Base-by-base conservation (phyloP, 768 basidiomycete genomes). In the Tephrocybe sp. region DNA sequence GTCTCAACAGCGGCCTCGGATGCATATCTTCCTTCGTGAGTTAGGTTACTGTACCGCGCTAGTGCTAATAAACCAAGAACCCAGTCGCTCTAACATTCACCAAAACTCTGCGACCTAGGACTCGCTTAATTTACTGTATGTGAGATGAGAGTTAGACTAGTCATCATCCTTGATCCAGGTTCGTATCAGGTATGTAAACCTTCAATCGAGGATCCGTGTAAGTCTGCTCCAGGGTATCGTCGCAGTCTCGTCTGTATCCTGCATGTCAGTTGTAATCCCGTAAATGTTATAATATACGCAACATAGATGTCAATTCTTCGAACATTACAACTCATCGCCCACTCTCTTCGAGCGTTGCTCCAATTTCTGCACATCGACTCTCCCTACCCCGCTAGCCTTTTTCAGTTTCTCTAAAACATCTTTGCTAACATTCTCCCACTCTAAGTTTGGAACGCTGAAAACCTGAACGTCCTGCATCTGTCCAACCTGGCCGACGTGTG, bases 401-500 rank as follows among this genome's bases (percentile, higher is more conserved):
- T 55, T 53, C 32, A 69, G 40, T 11, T 53, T 58, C 12, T 53
- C 50, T 33, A 69, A n/a, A 2, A 68, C 57, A 39, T 61, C 57
- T 5, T 60, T 56, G 33, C 61, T 45, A 13, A 56, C 57, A 16
- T 42, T 49, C 22, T 64, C 52, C 68, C 68, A 68, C 10, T 61
- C 57, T 8, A 54, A 41, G 32, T 65, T 66, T 3, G 66, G 63
- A 12, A 69, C 63, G 38, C 61, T 62, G 53, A 61, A 65, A 7
- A 69, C 39, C 36, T 68, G 68, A 8, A 68, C 64, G 30, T 69
- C 66, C 45, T 51, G 22, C 46, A 69, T 55, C 55, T 62, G 61
- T 17, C 68, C 68, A 32, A 67, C 68, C 45, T 62, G 65, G 20
- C 68, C 68, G n/a, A 64, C 59, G 45, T 68, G 62, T 32, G 56